Conservation (phyloP, 2,329 filamentous ascomycete species). For the Penicillium sp. region DNA sequence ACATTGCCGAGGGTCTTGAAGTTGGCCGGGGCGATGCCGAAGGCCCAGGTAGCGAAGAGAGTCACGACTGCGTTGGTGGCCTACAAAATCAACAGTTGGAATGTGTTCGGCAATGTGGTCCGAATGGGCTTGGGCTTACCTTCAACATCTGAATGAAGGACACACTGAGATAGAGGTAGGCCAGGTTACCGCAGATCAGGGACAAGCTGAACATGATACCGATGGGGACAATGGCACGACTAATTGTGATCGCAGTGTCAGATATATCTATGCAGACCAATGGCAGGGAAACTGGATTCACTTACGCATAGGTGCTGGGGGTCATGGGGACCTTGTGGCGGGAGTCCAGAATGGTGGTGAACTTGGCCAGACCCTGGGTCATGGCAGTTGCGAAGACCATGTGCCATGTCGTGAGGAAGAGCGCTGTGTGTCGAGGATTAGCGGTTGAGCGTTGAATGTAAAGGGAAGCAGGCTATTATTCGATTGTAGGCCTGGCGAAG, state of each 20-base stretch:
- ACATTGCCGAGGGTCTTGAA: slow-evolving; percentile 87
- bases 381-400: slow-evolving; percentile 86
- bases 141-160: slow-evolving; percentile 99
- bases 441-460: background rate
- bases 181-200: slow-evolving; percentile 94
- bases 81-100: slow-evolving; percentile 44
- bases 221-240: slow-evolving; percentile 86
- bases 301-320: slow-evolving; percentile 74
- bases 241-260: slow-evolving; percentile 8
- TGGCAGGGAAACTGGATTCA: background rate
- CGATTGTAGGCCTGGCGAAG: background rate
- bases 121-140: slow-evolving; percentile 49
- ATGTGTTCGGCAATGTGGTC: background rate
- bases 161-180: slow-evolving; percentile 92
- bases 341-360: slow-evolving; percentile 84
- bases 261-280: background rate
- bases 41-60: slow-evolving; percentile 80
- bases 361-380: slow-evolving; percentile 88
- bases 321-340: slow-evolving; percentile 97
- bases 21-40: slow-evolving; percentile 80
- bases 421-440: slow-evolving; percentile 35
- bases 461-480: background rate
- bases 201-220: slow-evolving; percentile 94
- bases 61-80: slow-evolving; percentile 93
- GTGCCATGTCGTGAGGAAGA: slow-evolving; percentile 90